Percentiles rank a stretch among this genome's conserved stretches.
These are phyloP conservation scores for Biscogniauxia marginata DNA, from an alignment of 2,329 filamentous ascomycete species.

Conservation along the genomic window DNA sequence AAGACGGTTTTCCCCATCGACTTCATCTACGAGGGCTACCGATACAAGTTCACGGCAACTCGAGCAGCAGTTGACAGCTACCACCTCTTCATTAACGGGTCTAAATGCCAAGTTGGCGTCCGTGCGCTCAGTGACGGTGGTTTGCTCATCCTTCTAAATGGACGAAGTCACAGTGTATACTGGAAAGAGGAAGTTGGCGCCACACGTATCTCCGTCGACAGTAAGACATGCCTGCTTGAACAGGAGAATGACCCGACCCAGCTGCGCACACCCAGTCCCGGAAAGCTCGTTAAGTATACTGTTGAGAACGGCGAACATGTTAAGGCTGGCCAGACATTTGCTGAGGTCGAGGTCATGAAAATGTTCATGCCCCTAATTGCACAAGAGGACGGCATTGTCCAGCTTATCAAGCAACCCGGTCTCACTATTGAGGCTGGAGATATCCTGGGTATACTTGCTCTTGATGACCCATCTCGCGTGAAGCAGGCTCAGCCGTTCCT, in stretches of 20 bases:
- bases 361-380: slow-evolving; percentile 99
- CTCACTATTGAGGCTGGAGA: slow-evolving; percentile 97
- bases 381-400: slow-evolving; percentile 92
- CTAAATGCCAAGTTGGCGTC: slow-evolving; percentile 90
- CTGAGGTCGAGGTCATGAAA: slow-evolving; percentile 99
- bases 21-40: slow-evolving; percentile 95
- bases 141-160: slow-evolving; percentile 83
- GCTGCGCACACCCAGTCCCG: slow-evolving; percentile 88
- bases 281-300: slow-evolving; percentile 97
- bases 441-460: slow-evolving; percentile 92
- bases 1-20: slow-evolving; percentile 98
- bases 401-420: slow-evolving; percentile 98
- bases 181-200: slow-evolving; percentile 99
- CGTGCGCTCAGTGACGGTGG: slow-evolving; percentile 92
- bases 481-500: slow-evolving; percentile 95
- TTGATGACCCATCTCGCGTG: slow-evolving; percentile 93
- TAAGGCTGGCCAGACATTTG: slow-evolving; percentile 86
- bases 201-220: slow-evolving; percentile 91
- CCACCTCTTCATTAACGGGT: slow-evolving; percentile 98
- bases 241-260: slow-evolving; percentile 99
- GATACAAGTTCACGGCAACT: slow-evolving; percentile 98
- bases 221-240: slow-evolving; percentile 96
- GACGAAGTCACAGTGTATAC: slow-evolving; percentile 96
- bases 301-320: slow-evolving; percentile 95
- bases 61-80: slow-evolving; percentile 91